Conservation (phyloP, 2,329 filamentous ascomycete genomes). For the Colletotrichum kahawae region DNA sequence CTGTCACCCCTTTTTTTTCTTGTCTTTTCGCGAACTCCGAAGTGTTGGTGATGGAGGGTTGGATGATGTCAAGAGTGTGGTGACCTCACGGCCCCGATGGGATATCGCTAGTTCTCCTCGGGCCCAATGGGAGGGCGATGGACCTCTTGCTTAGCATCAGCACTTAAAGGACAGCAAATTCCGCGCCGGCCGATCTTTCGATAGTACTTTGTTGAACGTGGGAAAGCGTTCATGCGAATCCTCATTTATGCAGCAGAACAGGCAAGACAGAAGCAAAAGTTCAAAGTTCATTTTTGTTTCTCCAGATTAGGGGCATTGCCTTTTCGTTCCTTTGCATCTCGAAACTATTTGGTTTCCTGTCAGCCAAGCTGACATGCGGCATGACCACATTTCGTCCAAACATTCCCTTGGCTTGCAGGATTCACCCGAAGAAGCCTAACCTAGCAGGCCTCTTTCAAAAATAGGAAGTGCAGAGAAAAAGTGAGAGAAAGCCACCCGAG, state of each 20-base stretch:
- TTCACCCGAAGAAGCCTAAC: background rate
- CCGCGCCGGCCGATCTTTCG: background rate
- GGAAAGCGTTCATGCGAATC: background rate
- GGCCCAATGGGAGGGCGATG: background rate
- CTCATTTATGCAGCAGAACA: background rate
- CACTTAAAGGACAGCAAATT: background rate
- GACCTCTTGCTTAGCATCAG: background rate
- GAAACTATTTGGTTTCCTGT: background rate
- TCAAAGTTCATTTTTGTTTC: background rate
- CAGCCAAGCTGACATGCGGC: background rate
- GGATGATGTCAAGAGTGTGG: conserved; percentile 8
- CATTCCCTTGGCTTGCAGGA: background rate
- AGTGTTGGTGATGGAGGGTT: background rate
- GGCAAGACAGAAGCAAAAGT: background rate
- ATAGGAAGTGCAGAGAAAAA: background rate
- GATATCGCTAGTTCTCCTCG: background rate
- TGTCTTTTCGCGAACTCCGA: background rate
- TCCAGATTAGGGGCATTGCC: background rate
- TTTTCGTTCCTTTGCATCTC: background rate
- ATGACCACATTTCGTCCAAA: conserved; percentile 1
- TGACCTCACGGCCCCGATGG: background rate
- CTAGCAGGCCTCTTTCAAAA: background rate
- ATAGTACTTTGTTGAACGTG: background rate
- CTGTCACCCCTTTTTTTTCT: background rate
- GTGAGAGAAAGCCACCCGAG: background rate